These are phyloP conservation scores for Leptographium radiaticola DNA, from an alignment of 2,329 filamentous ascomycete genomes.

Conservation along the genomic window DNA sequence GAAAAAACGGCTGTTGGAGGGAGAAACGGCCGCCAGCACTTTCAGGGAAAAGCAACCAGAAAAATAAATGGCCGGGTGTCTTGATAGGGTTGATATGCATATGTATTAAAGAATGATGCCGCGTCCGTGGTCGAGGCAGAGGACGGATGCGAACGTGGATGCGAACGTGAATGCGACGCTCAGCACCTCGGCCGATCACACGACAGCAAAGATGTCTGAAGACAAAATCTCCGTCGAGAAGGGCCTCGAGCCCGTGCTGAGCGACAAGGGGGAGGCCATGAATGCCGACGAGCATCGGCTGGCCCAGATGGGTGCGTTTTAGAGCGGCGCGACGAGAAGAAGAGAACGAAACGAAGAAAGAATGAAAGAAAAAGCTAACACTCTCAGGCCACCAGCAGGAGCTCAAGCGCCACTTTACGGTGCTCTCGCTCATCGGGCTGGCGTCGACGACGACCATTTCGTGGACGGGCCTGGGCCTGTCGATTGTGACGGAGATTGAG, in stretches of 20 bases:
- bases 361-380: neutral
- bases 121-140: neutral
- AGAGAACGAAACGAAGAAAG: neutral
- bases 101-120: neutral
- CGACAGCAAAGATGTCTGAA: neutral
- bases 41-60: neutral
- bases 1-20: neutral
- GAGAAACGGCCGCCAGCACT: too few relatives aligned
- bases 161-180: neutral
- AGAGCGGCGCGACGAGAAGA: neutral
- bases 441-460: constrained; percentile 37
- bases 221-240: neutral
- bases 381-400: constrained; percentile 31
- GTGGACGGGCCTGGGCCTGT: constrained; percentile 32
- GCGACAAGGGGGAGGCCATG: neutral
- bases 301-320: neutral
- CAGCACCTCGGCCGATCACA: neutral
- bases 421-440: constrained; percentile 32
- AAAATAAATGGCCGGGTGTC: neutral
- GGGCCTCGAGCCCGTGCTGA: neutral
- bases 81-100: neutral
- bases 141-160: neutral
- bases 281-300: neutral
- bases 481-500: constrained; percentile 31
- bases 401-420: constrained; percentile 32